Evolutionary conservation across 139 green algal species (phyloP).

Genomic region (Coelastrella sp.): DNA sequence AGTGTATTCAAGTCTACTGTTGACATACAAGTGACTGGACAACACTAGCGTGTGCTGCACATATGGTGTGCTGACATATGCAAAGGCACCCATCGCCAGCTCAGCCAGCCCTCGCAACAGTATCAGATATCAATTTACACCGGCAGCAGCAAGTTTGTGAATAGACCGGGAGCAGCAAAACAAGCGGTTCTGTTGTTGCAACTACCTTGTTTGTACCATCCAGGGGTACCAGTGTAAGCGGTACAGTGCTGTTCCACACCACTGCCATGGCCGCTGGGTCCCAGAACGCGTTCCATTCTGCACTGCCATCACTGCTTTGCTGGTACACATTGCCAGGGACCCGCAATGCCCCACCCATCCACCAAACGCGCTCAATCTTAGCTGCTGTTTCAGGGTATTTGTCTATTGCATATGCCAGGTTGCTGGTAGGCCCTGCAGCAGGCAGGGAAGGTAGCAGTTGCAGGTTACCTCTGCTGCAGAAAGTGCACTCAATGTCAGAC

Average conservation of each 20-base stretch:
- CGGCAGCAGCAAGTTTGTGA: too few species aligned
- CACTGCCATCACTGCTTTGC: constrained; percentile 42
- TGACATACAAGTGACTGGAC: background rate
- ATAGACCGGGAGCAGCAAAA: too few species aligned
- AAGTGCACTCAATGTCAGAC: too few species aligned
- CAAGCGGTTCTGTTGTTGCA: background rate
- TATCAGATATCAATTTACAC: too few species aligned
- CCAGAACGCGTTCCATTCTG: constrained; percentile 55
- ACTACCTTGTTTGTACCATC: constrained; percentile 50
- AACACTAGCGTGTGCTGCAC: background rate
- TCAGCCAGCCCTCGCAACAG: too few species aligned
- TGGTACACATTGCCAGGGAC: constrained; percentile 41
- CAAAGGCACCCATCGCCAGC: too few species aligned
- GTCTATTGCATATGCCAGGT: constrained; percentile 45
- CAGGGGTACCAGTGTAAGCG: constrained; percentile 46
- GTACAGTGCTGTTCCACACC: constrained; percentile 38
- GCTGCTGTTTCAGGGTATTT: constrained; percentile 14
- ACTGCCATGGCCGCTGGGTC: constrained; percentile 38
- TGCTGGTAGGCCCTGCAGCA: constrained; percentile 31
- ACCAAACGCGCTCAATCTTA: constrained; percentile 27
- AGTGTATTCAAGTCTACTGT: background rate
- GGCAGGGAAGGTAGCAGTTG: background rate
- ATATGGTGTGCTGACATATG: background rate
- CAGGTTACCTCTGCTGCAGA: too few species aligned
- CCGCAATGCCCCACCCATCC: constrained; percentile 49